These are phyloP conservation scores for Margaritispora aquatica DNA, from an alignment of 495 filamentous ascomycete species.

Conservation along the genomic window DNA sequence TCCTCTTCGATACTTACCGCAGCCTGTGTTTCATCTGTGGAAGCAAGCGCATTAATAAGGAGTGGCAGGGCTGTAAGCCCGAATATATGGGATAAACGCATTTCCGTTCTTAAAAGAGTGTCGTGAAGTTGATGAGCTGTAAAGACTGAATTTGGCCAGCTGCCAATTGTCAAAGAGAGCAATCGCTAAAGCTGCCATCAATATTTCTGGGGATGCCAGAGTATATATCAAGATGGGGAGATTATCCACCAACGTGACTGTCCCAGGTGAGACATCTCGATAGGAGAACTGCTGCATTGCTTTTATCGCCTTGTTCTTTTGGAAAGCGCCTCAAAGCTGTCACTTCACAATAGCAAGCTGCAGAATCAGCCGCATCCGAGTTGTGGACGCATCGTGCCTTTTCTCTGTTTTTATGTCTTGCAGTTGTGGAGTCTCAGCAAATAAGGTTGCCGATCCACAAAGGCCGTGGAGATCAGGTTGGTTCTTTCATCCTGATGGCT, in stretches of 20 bases:
- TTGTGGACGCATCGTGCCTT: background rate
- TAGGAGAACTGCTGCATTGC: background rate
- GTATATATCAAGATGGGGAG: background rate
- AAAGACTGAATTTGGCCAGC: conserved; percentile 3
- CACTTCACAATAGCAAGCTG: background rate
- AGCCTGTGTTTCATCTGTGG: background rate
- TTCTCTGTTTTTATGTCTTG: background rate
- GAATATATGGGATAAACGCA: background rate
- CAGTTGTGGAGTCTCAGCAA: background rate
- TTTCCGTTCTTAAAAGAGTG: background rate
- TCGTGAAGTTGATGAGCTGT: background rate
- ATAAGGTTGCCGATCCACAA: background rate
- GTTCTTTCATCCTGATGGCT: background rate
- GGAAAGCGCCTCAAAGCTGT: background rate
- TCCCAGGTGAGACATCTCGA: background rate
- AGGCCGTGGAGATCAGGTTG: background rate
- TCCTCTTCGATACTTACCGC: conserved; percentile 1
- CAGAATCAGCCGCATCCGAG: background rate
- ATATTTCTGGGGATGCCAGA: background rate
- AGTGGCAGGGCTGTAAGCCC: background rate
- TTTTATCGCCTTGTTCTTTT: background rate
- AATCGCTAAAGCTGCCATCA: background rate
- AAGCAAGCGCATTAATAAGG: background rate
- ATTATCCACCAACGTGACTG: background rate
- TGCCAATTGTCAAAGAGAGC: too few relatives aligned